These are phyloP conservation scores for Salix brachista DNA, from an alignment of 345 rosid species.

Conservation along the genomic window DNA sequence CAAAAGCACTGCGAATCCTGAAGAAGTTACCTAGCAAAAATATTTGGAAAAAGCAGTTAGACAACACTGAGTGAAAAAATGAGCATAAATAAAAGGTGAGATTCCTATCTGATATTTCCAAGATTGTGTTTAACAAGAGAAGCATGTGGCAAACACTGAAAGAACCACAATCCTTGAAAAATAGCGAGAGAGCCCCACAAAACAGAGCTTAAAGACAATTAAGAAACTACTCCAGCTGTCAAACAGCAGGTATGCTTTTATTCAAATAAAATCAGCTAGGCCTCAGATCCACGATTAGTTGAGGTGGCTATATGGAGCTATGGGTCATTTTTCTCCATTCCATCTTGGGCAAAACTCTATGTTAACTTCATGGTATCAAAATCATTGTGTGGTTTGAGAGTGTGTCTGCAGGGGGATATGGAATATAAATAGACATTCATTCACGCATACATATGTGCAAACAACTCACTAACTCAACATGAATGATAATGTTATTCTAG, in stretches of 20 bases:
- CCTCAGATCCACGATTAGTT: background rate
- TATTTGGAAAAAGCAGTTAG: background rate
- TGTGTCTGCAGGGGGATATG: background rate
- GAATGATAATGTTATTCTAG: background rate
- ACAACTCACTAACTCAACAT: background rate
- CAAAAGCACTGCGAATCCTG: conserved; percentile 10
- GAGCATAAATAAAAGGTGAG: background rate
- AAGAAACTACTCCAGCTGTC: background rate
- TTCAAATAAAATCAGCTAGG: background rate
- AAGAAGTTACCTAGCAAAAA: conserved; percentile 10
- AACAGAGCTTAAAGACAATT: background rate
- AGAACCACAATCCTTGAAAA: background rate
- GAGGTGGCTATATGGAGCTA: no score
- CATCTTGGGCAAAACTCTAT: background rate
- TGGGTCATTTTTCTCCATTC: no score
- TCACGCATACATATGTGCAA: background rate
- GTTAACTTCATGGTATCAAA: background rate
- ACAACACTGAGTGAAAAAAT: background rate
- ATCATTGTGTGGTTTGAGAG: background rate
- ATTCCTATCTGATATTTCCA: background rate
- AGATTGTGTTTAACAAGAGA: background rate
- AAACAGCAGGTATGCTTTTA: background rate
- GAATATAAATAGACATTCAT: background rate
- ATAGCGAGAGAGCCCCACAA: background rate
- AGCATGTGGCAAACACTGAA: background rate